Evolutionary conservation across 305 asterid genomes (phyloP), one percentile per base, ranked within the genome.

Genomic region (Solanum aculeatissimum): DNA sequence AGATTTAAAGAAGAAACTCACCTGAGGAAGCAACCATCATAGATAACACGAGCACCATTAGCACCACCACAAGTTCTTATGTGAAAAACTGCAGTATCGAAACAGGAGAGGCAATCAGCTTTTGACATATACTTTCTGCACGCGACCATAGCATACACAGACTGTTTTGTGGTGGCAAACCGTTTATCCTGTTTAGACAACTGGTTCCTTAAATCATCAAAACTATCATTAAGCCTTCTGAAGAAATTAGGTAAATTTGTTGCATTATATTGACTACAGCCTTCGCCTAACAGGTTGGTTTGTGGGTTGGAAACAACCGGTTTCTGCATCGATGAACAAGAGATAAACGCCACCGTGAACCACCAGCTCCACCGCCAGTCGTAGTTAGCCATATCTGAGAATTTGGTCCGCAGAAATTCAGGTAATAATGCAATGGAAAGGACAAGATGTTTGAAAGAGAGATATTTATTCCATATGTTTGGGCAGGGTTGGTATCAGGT

Each of bases 241-340:
- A 79, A 90, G 83, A 94, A 94, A 42, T 87, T 86, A 6, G 85
- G 60, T 8, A 53, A 80, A 62, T 91, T 88, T 16, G 91, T 84
- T 12, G 91, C 94, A 83, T 91, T 94, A 68, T 90, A 92, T 84
- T 88, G 94, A 80, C 97, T 94, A 85, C 99, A 94, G 2, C 97
- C 99, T 18, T 60, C 87, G 43, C 88, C 92, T 27, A 93, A 82
- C 63, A 91, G 87, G 83, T 90, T 89, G 29, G 69, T 91, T 89
- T 94, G 94, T 62, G 97, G 95, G 47, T 89, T 84, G 3, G 93
- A 85, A n/a, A 43, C 79, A 13, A 82, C 93, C 35, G 69, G 53
- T 8, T 32, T 49, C n/a, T 62, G 49, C 1, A 75, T 45, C 27
- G 16, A 23, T 32, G 74, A 49, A 40, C 57, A 38, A 40, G 63